Base-by-base conservation (phyloP, 345 rosid species). In the Isatis tinctoria region DNA sequence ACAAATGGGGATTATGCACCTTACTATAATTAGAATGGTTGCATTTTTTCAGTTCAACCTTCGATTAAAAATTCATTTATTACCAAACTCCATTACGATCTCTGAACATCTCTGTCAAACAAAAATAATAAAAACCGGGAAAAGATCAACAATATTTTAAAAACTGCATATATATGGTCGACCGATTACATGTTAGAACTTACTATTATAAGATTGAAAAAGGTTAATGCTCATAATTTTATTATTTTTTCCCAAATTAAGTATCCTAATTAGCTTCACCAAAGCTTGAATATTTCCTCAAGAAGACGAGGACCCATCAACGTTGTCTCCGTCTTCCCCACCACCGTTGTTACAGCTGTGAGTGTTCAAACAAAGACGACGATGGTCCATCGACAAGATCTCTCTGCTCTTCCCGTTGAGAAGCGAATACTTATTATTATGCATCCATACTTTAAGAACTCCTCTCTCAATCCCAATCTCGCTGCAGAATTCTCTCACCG, bases 361-460 rank as follows among this genome's bases (percentile, higher is more conserved):
- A 57, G 37, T 64, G 47, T 72, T 70, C 24, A 79, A 59, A 70
- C 67, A 76, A 52, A 75, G 69, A 60, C 49, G 27, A 44, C 22
- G 54, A n/a, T 39, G 67, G 17, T 59, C 59, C 28, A 24, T 49
- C 2, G 68, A 61, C 5, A 64, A 56, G 62, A 58, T 70, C 73
- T 65, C 77, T 66, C 54, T 73, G 67, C 16, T 70, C 67, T 62
- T 79, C 59, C 67, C 83, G 69, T 83, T 84, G 53, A 79, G 80
- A n/a, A 78, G 62, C 41, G 65, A 81, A 53, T 80, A 80, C 80
- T 88, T 92, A 77, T 89, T 83, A 66, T 92, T 92, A 54, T 92
- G 95, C 87, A 92, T 89, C 97, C 96, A 89, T 0, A 89, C 91
- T 75, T 86, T 91, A 71, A 92, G 78, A n/a, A 89, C 92, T 12